phyloP scores from a whole-genome alignment of 768 basidiomycete genomes.

The Lactarius hengduanensis region DNA sequence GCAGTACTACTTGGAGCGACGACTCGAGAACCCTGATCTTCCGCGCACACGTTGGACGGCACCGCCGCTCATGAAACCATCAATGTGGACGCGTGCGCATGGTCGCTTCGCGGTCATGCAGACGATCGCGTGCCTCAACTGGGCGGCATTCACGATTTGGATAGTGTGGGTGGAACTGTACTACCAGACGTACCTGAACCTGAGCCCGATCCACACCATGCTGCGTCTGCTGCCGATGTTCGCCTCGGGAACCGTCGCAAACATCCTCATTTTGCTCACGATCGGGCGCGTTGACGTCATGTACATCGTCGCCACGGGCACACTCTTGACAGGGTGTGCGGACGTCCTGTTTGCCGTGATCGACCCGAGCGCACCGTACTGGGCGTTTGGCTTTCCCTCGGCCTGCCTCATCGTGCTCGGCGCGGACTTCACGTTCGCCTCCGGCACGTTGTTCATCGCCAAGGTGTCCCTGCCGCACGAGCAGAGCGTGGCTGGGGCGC shows the following conservation, averaged over 20 bases:
- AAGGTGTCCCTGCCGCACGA: conserved; percentile 65
- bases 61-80: conserved; percentile 64
- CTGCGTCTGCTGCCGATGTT: conserved; percentile 71
- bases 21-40: conserved; percentile 24
- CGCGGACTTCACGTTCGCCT: conserved; percentile 72
- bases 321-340: conserved; percentile 51
- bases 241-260: conserved; percentile 62
- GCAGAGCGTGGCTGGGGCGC: conserved; percentile 70
- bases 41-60: conserved; percentile 38
- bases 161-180: conserved; percentile 61
- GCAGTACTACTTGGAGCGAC: conserved; percentile 59
- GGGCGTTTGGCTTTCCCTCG: conserved; percentile 75
- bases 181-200: conserved; percentile 62
- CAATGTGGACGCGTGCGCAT: conserved; percentile 60
- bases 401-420: conserved; percentile 66
- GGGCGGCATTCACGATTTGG: conserved; percentile 58
- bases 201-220: conserved; percentile 59
- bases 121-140: conserved; percentile 58
- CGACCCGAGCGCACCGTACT: conserved; percentile 54
- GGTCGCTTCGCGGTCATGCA: conserved; percentile 64
- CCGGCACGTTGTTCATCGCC: conserved; percentile 73
- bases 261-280: conserved; percentile 60
- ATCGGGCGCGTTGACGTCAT: conserved; percentile 56
- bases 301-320: conserved; percentile 53
- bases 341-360: conserved; percentile 70